Evolutionary conservation across 78 protist species (phyloP).

Genomic region (Trichosphaerium sp.): DNA sequence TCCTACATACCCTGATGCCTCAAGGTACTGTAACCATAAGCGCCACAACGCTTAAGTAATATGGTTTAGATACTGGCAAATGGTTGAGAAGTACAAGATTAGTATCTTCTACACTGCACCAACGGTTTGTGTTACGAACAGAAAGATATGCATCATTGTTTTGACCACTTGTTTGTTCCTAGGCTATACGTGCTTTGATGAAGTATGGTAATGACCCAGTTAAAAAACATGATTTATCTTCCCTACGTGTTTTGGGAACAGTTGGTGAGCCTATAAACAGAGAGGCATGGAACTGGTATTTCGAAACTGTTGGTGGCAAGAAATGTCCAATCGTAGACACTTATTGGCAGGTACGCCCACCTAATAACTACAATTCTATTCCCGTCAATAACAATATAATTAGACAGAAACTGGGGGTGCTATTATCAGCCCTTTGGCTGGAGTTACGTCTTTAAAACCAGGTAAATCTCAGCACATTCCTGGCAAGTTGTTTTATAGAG

Average conservation of each 20-base stretch:
- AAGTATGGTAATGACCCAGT: conserved; percentile 48
- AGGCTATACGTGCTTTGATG: conserved; percentile 84
- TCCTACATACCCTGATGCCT: conserved; percentile 79
- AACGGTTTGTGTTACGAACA: conserved; percentile 50
- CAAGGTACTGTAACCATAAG: conserved; percentile 72
- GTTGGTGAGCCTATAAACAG: conserved; percentile 94
- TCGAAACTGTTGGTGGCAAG: conserved; percentile 66
- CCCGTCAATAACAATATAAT: too few species aligned
- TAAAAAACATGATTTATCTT: conserved; percentile 24
- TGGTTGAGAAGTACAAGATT: conserved; percentile 69
- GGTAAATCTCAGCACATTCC: conserved; percentile 79
- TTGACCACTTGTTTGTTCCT: too few species aligned
- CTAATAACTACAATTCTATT: too few species aligned
- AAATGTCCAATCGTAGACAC: conserved; percentile 91
- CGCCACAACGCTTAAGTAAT: neutral
- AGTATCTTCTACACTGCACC: conserved; percentile 96
- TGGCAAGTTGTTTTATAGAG: too few species aligned
- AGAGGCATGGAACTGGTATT: conserved; percentile 84
- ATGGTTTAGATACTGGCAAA: conserved; percentile 13
- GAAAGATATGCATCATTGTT: too few species aligned
- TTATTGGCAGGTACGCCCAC: conserved; percentile 87
- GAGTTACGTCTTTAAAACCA: too few species aligned
- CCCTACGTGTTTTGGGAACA: conserved; percentile 71
- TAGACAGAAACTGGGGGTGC: conserved; percentile 95
- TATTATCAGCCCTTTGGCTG: too few species aligned